A percentile compares a stretch with the other conserved stretches of the same genome.
phyloP scores from a whole-genome alignment of 2,329 filamentous ascomycete genomes.

The Diplodia scrobiculata region DNA sequence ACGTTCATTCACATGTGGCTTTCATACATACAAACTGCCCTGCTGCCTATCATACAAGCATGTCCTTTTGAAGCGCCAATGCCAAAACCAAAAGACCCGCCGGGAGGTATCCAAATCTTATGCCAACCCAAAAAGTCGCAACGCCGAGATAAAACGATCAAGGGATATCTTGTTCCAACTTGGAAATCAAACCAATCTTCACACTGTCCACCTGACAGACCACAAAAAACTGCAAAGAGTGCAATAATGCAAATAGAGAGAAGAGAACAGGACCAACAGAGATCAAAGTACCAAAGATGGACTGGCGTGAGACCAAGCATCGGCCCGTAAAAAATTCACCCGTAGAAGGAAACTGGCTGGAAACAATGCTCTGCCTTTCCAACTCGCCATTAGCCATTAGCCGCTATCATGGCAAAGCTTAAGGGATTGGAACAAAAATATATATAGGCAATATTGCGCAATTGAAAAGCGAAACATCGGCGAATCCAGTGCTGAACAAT shows the following conservation, averaged over 20 bases:
- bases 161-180: conserved; percentile 20
- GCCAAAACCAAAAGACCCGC: neutral
- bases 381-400: conserved; percentile 25
- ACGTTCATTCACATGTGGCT: too few species aligned
- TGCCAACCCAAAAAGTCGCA: conserved; percentile 1
- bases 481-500: neutral
- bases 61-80: conserved; percentile 10
- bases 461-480: neutral
- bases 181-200: neutral
- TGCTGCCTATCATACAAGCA: conserved; percentile 20
- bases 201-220: neutral
- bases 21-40: too few species aligned
- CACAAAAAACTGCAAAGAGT: neutral
- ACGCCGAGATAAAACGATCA: conserved; percentile 7
- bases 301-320: neutral
- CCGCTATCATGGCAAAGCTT: conserved; percentile 9
- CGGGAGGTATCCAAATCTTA: conserved; percentile 20
- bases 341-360: conserved; percentile 10
- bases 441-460: neutral
- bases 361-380: conserved; percentile 1
- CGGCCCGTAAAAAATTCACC: conserved; percentile 10
- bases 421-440: neutral
- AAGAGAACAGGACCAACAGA: neutral
- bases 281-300: neutral
- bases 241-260: conserved; percentile 6